Conservation (phyloP, 768 basidiomycete species). For the Polyporus arcularius region DNA sequence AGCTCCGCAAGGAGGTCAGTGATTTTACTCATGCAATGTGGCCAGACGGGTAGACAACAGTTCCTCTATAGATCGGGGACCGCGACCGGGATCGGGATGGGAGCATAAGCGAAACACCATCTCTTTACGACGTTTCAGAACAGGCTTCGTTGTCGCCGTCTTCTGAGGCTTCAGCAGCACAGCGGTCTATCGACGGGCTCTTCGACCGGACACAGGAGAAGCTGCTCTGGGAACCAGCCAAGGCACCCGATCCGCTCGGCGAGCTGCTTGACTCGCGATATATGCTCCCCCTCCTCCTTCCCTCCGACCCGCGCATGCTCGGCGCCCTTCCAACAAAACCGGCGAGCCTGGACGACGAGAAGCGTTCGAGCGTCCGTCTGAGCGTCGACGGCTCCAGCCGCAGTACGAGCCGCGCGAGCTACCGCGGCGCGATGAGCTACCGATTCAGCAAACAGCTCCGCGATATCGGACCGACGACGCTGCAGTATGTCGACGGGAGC, state of each 20-base stretch:
- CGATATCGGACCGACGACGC: slow-evolving; percentile 55
- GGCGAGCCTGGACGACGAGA: slow-evolving; percentile 37
- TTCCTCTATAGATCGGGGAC: slow-evolving; percentile 55
- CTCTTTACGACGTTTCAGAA: slow-evolving; percentile 25
- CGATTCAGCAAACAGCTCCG: slow-evolving; percentile 60
- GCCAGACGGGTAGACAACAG: background rate
- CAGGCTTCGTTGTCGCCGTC: slow-evolving; percentile 34
- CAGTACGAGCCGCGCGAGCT: slow-evolving; percentile 42
- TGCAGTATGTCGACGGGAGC: slow-evolving; percentile 74
- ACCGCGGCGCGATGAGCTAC: slow-evolving; percentile 54
- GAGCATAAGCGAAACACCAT: slow-evolving; percentile 42
- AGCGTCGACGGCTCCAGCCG: slow-evolving; percentile 33
- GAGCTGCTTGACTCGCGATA: slow-evolving; percentile 91
- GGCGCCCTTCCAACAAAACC: slow-evolving; percentile 63
- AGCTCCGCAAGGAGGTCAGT: slow-evolving; percentile 77
- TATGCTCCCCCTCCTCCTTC: slow-evolving; percentile 89
- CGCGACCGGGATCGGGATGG: slow-evolving; percentile 54
- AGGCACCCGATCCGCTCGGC: slow-evolving; percentile 79
- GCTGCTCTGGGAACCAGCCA: slow-evolving; percentile 75
- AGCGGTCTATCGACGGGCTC: slow-evolving; percentile 72
- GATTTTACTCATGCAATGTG: background rate
- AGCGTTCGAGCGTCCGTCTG: slow-evolving; percentile 25
- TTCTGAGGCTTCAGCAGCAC: slow-evolving; percentile 36
- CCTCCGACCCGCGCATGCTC: slow-evolving; percentile 76
- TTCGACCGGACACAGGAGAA: slow-evolving; percentile 71